A percentile compares a stretch with the other conserved stretches of the same genome.
Conservation (phyloP, 495 filamentous ascomycete genomes). For the Neurospora cerealis region DNA sequence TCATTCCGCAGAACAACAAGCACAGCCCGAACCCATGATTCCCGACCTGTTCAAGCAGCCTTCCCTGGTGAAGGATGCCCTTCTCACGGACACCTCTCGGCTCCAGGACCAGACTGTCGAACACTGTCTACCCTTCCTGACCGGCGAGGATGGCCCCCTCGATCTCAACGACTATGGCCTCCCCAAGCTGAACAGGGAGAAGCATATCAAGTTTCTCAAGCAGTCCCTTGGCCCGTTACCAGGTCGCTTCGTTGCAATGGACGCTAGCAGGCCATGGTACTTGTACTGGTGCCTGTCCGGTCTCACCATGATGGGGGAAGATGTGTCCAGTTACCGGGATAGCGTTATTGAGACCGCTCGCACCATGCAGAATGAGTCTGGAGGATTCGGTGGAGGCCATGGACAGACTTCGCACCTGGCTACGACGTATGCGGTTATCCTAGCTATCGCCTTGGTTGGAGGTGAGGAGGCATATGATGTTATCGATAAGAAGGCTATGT, state of each 20-base stretch:
- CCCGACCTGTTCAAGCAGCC: slow-evolving; percentile 54
- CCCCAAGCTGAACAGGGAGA: slow-evolving; percentile 55
- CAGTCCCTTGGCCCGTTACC: slow-evolving; percentile 55
- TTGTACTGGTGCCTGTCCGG: slow-evolving; percentile 81
- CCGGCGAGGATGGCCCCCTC: slow-evolving; percentile 31
- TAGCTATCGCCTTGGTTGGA: slow-evolving; percentile 68
- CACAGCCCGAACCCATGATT: slow-evolving; percentile 27
- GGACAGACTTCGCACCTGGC: slow-evolving; percentile 82
- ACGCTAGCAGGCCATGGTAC: slow-evolving; percentile 85
- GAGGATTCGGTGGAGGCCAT: slow-evolving; percentile 91
- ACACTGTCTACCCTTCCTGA: slow-evolving; percentile 61
- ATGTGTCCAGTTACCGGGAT: slow-evolving; percentile 58
- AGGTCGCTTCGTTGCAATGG: slow-evolving; percentile 51
- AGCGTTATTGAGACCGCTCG: slow-evolving; percentile 59
- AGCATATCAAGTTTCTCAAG: slow-evolving; percentile 70
- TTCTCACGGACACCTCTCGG: slow-evolving; percentile 57
- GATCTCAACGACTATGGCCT: slow-evolving; percentile 59
- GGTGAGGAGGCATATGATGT: slow-evolving; percentile 60
- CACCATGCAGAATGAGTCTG: slow-evolving; percentile 69
- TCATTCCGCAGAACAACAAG: not conserved
- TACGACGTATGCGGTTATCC: slow-evolving; percentile 72
- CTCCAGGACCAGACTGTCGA: slow-evolving; percentile 57
- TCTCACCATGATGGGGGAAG: slow-evolving; percentile 62
- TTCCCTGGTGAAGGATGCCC: slow-evolving; percentile 55
- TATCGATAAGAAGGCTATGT: slow-evolving; percentile 75